A percentile compares a stretch with the other conserved stretches of the same genome.
Conservation (phyloP, 1,284 basidiomycete genomes). For the Sanghuangporus weigelae region DNA sequence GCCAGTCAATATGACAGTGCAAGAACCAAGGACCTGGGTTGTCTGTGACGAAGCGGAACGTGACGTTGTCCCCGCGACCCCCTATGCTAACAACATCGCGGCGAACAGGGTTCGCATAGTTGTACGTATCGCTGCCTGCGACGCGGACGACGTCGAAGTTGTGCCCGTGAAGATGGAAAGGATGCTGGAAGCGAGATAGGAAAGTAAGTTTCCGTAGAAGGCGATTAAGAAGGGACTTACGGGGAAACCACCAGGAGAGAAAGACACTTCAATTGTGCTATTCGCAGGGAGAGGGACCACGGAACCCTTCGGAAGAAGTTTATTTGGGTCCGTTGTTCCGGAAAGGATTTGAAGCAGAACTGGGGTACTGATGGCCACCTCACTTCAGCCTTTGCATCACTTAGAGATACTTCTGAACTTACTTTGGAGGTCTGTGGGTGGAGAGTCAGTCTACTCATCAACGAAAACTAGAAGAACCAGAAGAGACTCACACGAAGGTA, state of each 20-base stretch:
- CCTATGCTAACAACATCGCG: slow-evolving; percentile 32
- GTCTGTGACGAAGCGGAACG: slow-evolving; percentile 34
- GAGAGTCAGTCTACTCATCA: background rate
- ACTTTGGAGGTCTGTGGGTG: background rate
- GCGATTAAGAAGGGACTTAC: slow-evolving; percentile 15
- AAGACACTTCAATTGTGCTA: slow-evolving; percentile 23
- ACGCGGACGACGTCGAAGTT: slow-evolving; percentile 28
- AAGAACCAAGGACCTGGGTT: slow-evolving; percentile 41
- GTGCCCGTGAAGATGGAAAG: slow-evolving; percentile 31
- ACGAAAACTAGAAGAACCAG: background rate
- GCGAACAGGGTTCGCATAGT: slow-evolving; percentile 28
- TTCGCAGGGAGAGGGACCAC: slow-evolving; percentile 24
- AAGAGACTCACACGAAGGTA: slow-evolving; percentile 16
- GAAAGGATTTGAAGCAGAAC: slow-evolving; percentile 27
- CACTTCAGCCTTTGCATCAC: background rate
- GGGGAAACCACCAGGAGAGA: slow-evolving; percentile 19
- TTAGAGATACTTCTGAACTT: background rate
- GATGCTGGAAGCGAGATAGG: slow-evolving; percentile 20
- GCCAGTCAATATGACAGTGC: slow-evolving; percentile 33
- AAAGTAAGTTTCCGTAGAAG: background rate
- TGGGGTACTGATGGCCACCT: slow-evolving; percentile 24
- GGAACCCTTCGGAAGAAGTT: slow-evolving; percentile 22
- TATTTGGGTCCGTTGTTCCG: slow-evolving; percentile 21
- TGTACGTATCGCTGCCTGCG: slow-evolving; percentile 24
- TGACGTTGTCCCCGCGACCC: slow-evolving; percentile 22